Percentiles rank a stretch among this genome's conserved stretches.
phyloP scores from a whole-genome alignment of 495 filamentous ascomycete species.

The Neurospora cerealis region DNA sequence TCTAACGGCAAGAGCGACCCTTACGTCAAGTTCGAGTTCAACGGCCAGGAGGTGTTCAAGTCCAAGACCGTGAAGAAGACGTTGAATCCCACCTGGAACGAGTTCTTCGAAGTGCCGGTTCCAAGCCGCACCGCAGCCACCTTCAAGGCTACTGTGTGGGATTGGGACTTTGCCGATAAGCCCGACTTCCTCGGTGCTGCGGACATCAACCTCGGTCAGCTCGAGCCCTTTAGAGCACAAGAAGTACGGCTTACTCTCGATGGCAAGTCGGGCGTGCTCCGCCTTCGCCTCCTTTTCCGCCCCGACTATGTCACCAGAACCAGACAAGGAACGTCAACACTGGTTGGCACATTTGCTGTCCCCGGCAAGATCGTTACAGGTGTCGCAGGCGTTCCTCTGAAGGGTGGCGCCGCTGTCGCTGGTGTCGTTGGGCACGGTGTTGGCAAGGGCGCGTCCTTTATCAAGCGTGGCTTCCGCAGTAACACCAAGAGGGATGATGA shows the following conservation, averaged over 20 bases:
- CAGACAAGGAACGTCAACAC: slow-evolving; percentile 84
- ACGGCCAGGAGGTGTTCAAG: slow-evolving; percentile 80
- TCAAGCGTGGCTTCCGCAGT: slow-evolving; percentile 67
- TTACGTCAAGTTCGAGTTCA: slow-evolving; percentile 87
- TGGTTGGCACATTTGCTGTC: slow-evolving; percentile 81
- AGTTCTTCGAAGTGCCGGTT: slow-evolving; percentile 78
- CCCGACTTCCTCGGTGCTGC: slow-evolving; percentile 75
- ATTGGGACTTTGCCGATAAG: slow-evolving; percentile 92
- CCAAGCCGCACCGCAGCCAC: slow-evolving; percentile 76
- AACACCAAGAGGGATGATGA: slow-evolving; percentile 51
- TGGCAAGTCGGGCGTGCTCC: slow-evolving; percentile 78
- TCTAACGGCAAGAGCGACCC: slow-evolving; percentile 95
- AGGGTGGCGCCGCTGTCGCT: slow-evolving; percentile 70
- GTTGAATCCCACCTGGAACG: slow-evolving; percentile 88
- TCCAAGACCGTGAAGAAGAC: slow-evolving; percentile 96
- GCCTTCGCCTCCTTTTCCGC: slow-evolving; percentile 84
- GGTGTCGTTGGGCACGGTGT: slow-evolving; percentile 66
- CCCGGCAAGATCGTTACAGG: slow-evolving; percentile 84
- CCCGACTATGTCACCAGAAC: slow-evolving; percentile 83
- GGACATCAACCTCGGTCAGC: slow-evolving; percentile 64
- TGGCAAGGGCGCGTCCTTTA: slow-evolving; percentile 77
- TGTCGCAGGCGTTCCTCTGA: slow-evolving; percentile 75
- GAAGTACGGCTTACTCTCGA: slow-evolving; percentile 68
- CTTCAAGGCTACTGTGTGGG: slow-evolving; percentile 75
- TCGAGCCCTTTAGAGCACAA: slow-evolving; percentile 76